These are phyloP conservation scores for Epichloe uncinata DNA, from an alignment of 2,329 filamentous ascomycete genomes.

Conservation along the genomic window DNA sequence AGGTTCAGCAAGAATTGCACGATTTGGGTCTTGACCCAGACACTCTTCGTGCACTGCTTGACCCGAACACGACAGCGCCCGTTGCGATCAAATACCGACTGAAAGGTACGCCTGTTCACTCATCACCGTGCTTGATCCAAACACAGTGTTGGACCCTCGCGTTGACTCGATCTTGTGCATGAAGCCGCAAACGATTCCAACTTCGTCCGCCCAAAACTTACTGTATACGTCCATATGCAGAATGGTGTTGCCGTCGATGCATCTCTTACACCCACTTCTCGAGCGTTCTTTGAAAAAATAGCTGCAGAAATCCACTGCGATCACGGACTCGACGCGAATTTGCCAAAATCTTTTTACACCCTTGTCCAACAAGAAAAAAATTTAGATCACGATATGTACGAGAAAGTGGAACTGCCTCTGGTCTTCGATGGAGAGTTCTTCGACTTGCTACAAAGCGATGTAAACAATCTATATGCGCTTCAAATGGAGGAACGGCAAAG, in stretches of 20 bases:
- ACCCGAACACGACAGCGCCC: conserved; percentile 32
- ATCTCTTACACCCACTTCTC: conserved; percentile 50
- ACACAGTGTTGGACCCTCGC: neutral
- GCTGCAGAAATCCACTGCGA: conserved; percentile 28
- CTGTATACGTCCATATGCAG: conserved; percentile 52
- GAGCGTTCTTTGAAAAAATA: conserved; percentile 47
- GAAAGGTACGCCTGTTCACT: conserved; percentile 24
- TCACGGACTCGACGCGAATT: neutral
- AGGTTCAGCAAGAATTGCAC: conserved; percentile 57
- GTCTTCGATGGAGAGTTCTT: conserved; percentile 73
- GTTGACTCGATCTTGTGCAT: neutral
- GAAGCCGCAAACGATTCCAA: conserved; percentile 26
- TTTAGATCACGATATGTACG: conserved; percentile 9
- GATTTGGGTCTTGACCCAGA: conserved; percentile 58
- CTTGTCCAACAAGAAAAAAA: neutral
- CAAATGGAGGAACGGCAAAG: conserved; percentile 52
- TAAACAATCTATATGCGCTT: conserved; percentile 54
- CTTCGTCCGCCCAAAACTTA: conserved; percentile 52
- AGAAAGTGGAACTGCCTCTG: conserved; percentile 57
- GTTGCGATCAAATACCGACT: conserved; percentile 42
- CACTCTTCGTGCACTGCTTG: conserved; percentile 53
- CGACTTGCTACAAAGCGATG: conserved; percentile 56
- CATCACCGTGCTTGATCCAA: neutral
- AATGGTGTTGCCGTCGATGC: conserved; percentile 58
- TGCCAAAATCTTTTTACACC: neutral